A percentile compares a stretch with the other conserved stretches of the same genome.
Conservation (phyloP, 495 filamentous ascomycete genomes). For the Elasticomyces elasticus region DNA sequence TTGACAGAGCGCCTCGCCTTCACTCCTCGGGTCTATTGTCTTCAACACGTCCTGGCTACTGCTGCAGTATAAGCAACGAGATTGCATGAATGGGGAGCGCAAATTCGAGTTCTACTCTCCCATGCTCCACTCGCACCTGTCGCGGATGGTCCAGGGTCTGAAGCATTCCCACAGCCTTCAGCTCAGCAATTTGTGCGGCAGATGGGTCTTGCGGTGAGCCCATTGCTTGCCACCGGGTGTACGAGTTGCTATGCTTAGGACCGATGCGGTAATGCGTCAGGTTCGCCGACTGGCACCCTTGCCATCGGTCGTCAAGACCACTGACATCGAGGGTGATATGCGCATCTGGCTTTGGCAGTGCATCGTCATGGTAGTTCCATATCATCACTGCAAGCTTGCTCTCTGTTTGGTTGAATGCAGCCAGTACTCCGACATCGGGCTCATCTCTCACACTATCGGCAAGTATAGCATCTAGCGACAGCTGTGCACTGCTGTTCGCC, state of each 20-base stretch:
- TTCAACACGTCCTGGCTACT: background rate
- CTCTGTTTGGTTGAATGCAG: constrained; percentile 7
- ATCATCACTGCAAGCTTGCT: constrained; percentile 12
- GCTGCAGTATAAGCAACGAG: constrained; percentile 14
- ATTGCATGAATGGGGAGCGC: constrained; percentile 18
- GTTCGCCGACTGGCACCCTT: background rate
- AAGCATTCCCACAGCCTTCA: constrained; percentile 18
- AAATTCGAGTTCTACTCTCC: constrained; percentile 6
- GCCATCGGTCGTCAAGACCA: background rate
- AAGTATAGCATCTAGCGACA: constrained; percentile 9
- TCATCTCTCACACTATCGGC: constrained; percentile 9
- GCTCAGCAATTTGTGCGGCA: constrained; percentile 8
- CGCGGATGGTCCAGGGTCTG: constrained; percentile 7
- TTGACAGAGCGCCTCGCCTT: no score
- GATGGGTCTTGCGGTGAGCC: constrained; percentile 16
- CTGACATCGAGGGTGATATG: constrained; percentile 8
- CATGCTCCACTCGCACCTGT: constrained; percentile 5
- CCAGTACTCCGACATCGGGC: constrained; percentile 15
- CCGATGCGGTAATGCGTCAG: constrained; percentile 20
- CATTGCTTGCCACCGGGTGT: constrained; percentile 17
- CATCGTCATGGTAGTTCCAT: constrained; percentile 22
- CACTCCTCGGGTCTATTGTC: no score
- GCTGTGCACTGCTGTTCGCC: constrained; percentile 12
- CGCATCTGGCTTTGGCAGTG: constrained; percentile 17
- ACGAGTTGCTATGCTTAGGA: constrained; percentile 14